Base-by-base conservation (phyloP, 1,284 basidiomycete genomes). In the Cutaneotrichosporon dermatis region DNA sequence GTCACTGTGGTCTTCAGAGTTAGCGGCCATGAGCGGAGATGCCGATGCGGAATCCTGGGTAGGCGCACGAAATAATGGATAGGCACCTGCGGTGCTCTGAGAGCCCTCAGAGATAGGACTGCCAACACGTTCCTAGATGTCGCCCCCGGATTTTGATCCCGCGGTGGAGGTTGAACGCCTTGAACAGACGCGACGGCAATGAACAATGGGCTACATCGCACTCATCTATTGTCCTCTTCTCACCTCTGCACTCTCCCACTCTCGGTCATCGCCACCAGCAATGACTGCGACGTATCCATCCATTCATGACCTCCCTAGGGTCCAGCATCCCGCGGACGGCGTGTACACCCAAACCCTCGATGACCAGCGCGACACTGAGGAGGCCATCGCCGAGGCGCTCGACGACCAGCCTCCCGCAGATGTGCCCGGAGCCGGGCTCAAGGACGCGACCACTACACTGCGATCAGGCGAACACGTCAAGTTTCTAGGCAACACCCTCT, bases 351-450 rank as follows among this genome's bases (percentile, higher is more conserved):
- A 79, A 5, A 92, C 90, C 0, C 87, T 88, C 0, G 64, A 69
- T 0, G 72, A 83, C 2, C 90, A 92, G 72, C 75, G 78, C 6
- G 83, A 86, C 54, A 91, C 88, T 0, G 90, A 92, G 74, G 76
- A 80, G 2, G 73, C 85, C 50, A 81, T 91, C 13, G 51, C 15
- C 2, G 43, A 25, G 3, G 36, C 36, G 3, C 66, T 69, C 3
- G 61, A 56, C 33, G 33, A 36, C n/a, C 6, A 51, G 35, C 12
- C 46, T 3, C 37, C 55, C 51, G 60, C 57, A 50, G 52, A 58
- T 37, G 45, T 60, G 48, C 71, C 76, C 55, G 25, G 40, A 8
- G 66, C 61, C 8, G 63, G 13, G 2, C 4, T 35, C 8, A 25
- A 70, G 41, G 51, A 49, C 4, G 57, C 51, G 10, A 51, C 48